Evolutionary conservation across 768 basidiomycete genomes (phyloP).

Genomic region (Ramaria rubella): DNA sequence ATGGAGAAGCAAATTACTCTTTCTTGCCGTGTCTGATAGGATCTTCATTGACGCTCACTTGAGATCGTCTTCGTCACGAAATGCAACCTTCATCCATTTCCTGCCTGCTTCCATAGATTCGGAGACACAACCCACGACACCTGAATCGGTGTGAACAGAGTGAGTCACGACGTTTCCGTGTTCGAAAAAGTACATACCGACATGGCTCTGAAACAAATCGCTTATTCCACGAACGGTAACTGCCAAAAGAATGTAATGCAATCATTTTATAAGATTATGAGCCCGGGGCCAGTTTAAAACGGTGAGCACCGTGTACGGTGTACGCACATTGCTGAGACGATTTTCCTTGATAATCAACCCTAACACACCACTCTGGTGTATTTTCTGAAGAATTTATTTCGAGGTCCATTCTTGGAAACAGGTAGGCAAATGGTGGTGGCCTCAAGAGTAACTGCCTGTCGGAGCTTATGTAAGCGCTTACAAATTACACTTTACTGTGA

Average conservation of each 20-base stretch:
- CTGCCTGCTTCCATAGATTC: conserved; percentile 7
- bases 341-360: not conserved
- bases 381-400: not conserved
- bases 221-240: conserved; percentile 1
- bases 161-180: not conserved
- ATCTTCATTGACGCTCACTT: not conserved
- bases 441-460: not conserved
- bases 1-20: not conserved
- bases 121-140: not conserved
- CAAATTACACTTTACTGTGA: not conserved
- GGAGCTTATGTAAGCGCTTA: not conserved
- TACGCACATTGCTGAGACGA: not conserved
- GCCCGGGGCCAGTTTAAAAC: too few relatives aligned
- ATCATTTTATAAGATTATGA: too few relatives aligned
- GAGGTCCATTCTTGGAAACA: not conserved
- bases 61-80: conserved; percentile 1
- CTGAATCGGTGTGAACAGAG: not conserved
- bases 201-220: not conserved
- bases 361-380: not conserved
- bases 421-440: not conserved
- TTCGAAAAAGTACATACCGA: not conserved
- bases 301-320: too few relatives aligned
- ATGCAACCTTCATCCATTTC: conserved; percentile 8
- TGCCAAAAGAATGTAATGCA: too few relatives aligned
- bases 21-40: not conserved